Base-by-base conservation (phyloP, 495 filamentous ascomycete genomes). In the Thermothielavioides terrestris region DNA sequence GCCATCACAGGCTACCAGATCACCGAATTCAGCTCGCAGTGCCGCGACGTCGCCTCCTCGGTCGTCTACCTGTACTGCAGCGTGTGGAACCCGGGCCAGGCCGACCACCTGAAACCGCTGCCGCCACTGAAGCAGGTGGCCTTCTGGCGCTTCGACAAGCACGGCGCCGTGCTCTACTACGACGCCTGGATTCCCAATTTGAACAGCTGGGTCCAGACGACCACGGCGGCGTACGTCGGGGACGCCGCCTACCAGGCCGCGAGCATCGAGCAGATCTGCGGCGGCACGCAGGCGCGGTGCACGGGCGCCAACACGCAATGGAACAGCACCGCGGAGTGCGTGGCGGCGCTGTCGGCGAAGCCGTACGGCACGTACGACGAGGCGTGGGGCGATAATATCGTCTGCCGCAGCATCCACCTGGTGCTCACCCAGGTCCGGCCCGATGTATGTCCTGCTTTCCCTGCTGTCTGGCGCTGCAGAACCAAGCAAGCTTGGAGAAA, bases 301-400 rank as follows among this genome's bases (percentile, higher is more conserved):
- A 55, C 51, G 2, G 68, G 65, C 0, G 17, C 36, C 32, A 68
- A 70, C 49, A 45, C 23, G 27, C 67, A 70, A 49, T 70, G 61
- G 60, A 22, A n/a, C 11, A 57, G 41, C 46, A 35, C 56, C 48
- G 52, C 50, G 0, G 37, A 64, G 36, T 70, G 67, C 54, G 50
- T 68, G 0, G 11, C 45, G 4, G 25, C 40, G 0, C 42, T 67
- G 41, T 55, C 57, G 25, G 15, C 31, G 30, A 68, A 66, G 58
- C 35, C 39, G 0, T 67, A 62, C 48, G 67, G 67, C 10, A 63
- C 54, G 38, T 70, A 68, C 49, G 64, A 70, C 43, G 66, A 64
- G 42, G 67, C 61, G 11, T 68, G 66, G 64, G 66, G 67, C 23
- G 67, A 70, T 50, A 68, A 67, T 46, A 43, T 70, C 38, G 64